Conservation (phyloP, 2,329 filamentous ascomycete species). For the Phyllosticta capitalensis region DNA sequence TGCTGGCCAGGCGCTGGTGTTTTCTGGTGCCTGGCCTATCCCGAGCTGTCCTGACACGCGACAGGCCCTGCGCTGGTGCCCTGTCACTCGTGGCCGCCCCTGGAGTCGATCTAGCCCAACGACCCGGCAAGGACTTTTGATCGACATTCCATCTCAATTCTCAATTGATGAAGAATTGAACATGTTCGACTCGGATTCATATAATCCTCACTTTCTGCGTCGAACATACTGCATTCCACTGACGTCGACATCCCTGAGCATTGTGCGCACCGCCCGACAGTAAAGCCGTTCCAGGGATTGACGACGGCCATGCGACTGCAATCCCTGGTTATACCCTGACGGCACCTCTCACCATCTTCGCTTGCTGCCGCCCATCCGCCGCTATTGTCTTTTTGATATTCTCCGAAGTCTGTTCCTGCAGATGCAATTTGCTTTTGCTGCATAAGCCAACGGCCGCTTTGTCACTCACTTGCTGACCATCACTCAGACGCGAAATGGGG, state of each 20-base stretch:
- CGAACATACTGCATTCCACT: background rate
- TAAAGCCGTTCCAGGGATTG: background rate
- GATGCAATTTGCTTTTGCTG: background rate
- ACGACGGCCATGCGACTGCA: background rate
- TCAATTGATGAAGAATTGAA: too few relatives aligned
- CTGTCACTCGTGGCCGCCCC: background rate
- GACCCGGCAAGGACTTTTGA: background rate
- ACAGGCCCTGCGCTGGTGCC: background rate
- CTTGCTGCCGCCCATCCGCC: slow-evolving; percentile 2
- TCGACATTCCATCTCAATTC: background rate
- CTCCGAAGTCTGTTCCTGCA: background rate
- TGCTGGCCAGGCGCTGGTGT: background rate
- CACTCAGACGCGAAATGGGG: background rate
- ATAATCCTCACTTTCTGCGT: background rate
- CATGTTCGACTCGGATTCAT: background rate
- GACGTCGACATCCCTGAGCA: background rate
- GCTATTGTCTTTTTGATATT: background rate
- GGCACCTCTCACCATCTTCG: slow-evolving; percentile 12
- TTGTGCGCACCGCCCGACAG: background rate
- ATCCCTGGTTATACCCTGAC: background rate
- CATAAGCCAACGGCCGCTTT: background rate
- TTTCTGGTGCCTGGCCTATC: background rate
- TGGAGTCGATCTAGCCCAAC: background rate
- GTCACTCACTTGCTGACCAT: background rate
- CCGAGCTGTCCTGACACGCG: background rate